Conservation (phyloP, 2,329 filamentous ascomycete genomes). For the Penicillium nordicum region DNA sequence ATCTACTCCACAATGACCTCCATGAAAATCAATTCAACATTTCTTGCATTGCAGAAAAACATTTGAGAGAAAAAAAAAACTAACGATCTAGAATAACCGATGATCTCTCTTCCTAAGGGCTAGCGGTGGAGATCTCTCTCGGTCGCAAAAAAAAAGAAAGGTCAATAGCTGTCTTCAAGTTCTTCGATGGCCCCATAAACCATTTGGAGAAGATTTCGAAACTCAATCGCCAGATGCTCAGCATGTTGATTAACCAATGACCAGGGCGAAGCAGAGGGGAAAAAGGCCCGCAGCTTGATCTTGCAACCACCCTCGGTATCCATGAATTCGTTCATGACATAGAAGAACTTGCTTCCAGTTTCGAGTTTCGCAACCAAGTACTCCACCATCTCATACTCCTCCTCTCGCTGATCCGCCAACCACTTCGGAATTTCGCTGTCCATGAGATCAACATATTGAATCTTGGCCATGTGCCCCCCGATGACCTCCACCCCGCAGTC, state of each 20-base stretch:
- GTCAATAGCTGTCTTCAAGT: conserved; percentile 4
- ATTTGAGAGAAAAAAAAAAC: background rate
- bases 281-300: conserved; percentile 3
- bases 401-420: background rate
- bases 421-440: background rate
- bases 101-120: background rate
- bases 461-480: conserved; percentile 4
- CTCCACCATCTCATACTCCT: conserved; percentile 3
- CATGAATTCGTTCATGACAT: conserved; percentile 9
- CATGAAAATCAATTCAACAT: background rate
- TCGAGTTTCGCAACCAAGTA: conserved; percentile 1
- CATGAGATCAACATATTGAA: background rate
- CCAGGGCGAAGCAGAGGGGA: conserved; percentile 3
- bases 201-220: conserved; percentile 4
- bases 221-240: conserved; percentile 6
- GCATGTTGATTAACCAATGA: background rate
- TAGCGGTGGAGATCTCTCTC: background rate
- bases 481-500: conserved; percentile 5
- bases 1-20: background rate
- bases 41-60: background rate
- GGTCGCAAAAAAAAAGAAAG: background rate
- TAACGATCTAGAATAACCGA: background rate
- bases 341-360: conserved; percentile 1
- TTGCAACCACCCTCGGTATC: conserved; percentile 1
- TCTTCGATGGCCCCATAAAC: background rate